Evolutionary conservation across 768 basidiomycete genomes (phyloP).

Genomic region (Coprinopsis marcescibilis): DNA sequence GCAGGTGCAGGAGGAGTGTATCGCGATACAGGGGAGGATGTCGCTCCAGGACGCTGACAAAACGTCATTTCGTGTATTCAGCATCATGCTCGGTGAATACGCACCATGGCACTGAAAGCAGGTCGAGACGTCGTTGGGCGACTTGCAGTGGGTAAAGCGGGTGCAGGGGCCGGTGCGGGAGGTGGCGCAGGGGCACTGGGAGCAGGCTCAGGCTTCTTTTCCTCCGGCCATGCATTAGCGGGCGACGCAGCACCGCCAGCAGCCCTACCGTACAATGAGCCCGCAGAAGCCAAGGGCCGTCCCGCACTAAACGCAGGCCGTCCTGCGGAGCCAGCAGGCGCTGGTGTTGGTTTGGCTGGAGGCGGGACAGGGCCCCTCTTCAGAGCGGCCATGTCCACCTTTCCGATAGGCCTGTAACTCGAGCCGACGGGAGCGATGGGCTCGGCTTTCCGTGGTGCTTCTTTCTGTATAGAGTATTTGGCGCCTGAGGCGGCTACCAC

Average conservation of each 20-base stretch:
- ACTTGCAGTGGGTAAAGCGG: conserved; percentile 38
- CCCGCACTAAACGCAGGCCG: conserved; percentile 43
- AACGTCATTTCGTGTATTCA: background rate
- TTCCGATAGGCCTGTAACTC: conserved; percentile 70
- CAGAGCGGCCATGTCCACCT: conserved; percentile 60
- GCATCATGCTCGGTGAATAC: conserved; percentile 4
- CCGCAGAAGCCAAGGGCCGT: conserved; percentile 34
- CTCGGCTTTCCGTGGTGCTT: conserved; percentile 63
- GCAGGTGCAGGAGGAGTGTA: conserved; percentile 15
- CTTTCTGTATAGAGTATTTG: conserved; percentile 81
- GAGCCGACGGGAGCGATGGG: conserved; percentile 81
- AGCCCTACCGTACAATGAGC: conserved; percentile 36
- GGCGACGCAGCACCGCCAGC: conserved; percentile 37
- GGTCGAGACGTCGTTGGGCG: conserved; percentile 33
- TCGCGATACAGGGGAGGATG: conserved; percentile 16
- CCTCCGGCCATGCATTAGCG: conserved; percentile 57
- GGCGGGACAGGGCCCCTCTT: conserved; percentile 40
- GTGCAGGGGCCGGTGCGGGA: conserved; percentile 31
- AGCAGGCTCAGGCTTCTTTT: conserved; percentile 31
- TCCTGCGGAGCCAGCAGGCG: conserved; percentile 37
- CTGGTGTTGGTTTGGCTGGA: conserved; percentile 30
- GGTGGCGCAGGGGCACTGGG: conserved; percentile 33
- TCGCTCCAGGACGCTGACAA: conserved; percentile 10
- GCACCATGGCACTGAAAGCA: conserved; percentile 31
- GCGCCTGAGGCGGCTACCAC: conserved; percentile 89